Evolutionary conservation across 2,329 filamentous ascomycete genomes (phyloP), one percentile per base, ranked within the genome.

Genomic region (Kalmusia sp.): DNA sequence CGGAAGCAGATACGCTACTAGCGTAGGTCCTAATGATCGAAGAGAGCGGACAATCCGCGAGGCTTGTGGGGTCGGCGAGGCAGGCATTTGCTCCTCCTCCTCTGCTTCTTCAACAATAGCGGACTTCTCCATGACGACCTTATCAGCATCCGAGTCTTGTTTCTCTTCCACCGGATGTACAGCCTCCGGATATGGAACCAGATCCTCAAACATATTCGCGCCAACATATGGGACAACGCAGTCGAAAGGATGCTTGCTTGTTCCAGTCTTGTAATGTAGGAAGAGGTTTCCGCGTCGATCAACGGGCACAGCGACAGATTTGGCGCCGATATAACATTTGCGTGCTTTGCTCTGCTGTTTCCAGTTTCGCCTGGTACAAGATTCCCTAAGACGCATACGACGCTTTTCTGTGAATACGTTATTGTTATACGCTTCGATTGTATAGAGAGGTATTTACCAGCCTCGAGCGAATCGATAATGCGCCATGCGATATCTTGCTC

Each of bases 251-350:
- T 50, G 48, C 22, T 38, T 21, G 4, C 12, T 3, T n/a, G 21
- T 34, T 14, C 7, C 25, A 11, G 28, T 4, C 38, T 37, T n/a
- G 28, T 43, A 35, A 6, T n/a, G 17, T n/a, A 21, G 21, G 7
- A 19, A 6, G 4, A 6, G 21, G 9, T 37, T 30, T 7, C 28
- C 25, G 22, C 17, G 3, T 6, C 15, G n/a, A 11, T 15, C 27
- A 6, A 37, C 19, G n/a, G n/a, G 38, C 19, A 50, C 28, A 24
- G 28, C 24, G 8, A 50, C 39, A 6, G 8, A n/a, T 14, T 50
- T 50, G 19, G 30, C 37, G 11, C 6, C 28, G 17, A 50, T 43
- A 19, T 44, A 50, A n/a, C 27, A 35, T n/a, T 50, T 50, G 5
- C 48, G 28, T 2, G 48, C 38, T n/a, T 8, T 4, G 9, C 28